Evolutionary conservation across 2,329 filamentous ascomycete genomes (phyloP).

Genomic region (Fusarium subtropicale): DNA sequence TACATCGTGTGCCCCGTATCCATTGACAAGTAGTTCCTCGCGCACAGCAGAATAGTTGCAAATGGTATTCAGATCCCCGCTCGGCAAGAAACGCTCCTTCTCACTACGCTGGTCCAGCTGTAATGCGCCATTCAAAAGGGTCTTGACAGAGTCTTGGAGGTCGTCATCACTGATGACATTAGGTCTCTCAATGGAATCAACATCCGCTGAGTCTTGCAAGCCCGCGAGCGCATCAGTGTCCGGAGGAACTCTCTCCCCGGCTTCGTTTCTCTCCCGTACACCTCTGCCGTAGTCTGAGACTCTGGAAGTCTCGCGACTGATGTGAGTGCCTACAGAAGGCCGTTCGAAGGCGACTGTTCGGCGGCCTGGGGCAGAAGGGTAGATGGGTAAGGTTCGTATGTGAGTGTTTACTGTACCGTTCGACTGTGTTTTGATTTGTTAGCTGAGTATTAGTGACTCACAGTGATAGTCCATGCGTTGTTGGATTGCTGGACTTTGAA

Average conservation of each 20-base stretch:
- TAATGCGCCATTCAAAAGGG: neutral
- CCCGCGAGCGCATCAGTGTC: neutral
- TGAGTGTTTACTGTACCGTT: neutral
- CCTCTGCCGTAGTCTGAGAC: neutral
- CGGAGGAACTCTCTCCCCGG: neutral
- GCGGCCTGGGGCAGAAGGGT: neutral
- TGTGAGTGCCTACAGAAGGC: neutral
- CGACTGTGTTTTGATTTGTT: neutral
- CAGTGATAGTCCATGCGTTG: too few relatives aligned
- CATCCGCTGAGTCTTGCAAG: neutral
- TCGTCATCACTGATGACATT: neutral
- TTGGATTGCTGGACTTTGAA: neutral
- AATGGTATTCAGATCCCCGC: neutral
- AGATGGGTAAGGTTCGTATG: neutral
- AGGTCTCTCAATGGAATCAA: neutral
- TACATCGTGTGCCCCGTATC: neutral
- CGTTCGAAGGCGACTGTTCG: neutral
- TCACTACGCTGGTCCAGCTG: neutral
- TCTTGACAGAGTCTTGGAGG: neutral
- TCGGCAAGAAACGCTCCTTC: neutral
- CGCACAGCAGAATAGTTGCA: neutral
- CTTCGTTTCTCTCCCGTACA: neutral
- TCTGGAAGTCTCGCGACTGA: neutral
- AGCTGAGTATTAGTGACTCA: neutral
- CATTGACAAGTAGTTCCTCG: neutral